Conservation (phyloP, 208 protist genomes). For the Porcisia deanei region DNA sequence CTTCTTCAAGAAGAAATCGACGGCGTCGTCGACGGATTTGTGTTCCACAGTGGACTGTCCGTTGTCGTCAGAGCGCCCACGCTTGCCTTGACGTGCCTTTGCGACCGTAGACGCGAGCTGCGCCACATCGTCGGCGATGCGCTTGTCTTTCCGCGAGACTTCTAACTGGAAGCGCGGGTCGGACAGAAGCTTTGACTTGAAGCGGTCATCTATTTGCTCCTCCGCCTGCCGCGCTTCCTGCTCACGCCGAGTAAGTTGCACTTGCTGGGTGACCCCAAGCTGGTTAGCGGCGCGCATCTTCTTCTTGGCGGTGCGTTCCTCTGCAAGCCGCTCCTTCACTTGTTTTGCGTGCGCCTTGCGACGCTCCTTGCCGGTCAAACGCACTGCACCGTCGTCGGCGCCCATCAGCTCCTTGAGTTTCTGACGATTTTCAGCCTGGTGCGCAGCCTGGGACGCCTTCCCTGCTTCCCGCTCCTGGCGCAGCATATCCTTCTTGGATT, state of each 20-base stretch:
- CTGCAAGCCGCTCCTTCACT: slow-evolving; percentile 66
- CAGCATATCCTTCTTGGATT: slow-evolving; percentile 83
- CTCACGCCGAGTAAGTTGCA: slow-evolving; percentile 34
- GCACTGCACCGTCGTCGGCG: slow-evolving; percentile 52
- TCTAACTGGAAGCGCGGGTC: slow-evolving; percentile 90
- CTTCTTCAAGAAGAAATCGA: slow-evolving; percentile 79
- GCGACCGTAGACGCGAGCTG: slow-evolving; percentile 72
- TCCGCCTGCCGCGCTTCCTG: slow-evolving; percentile 43
- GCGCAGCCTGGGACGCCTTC: slow-evolving; percentile 36
- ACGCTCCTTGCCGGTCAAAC: slow-evolving; percentile 66
- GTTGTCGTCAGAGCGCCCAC: slow-evolving; percentile 14
- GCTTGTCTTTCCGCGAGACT: slow-evolving; percentile 68
- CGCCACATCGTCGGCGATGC: slow-evolving; percentile 58
- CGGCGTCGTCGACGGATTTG: slow-evolving; percentile 34
- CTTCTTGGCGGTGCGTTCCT: slow-evolving; percentile 70
- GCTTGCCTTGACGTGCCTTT: slow-evolving; percentile 57
- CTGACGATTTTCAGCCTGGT: slow-evolving; percentile 48
- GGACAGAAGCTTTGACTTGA: slow-evolving; percentile 78
- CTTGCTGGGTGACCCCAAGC: slow-evolving; percentile 59
- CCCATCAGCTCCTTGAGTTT: slow-evolving; percentile 61
- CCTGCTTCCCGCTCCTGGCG: slow-evolving; percentile 63
- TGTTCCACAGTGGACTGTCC: background rate
- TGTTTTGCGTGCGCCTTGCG: slow-evolving; percentile 70
- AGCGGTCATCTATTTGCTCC: slow-evolving; percentile 75
- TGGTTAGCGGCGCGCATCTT: slow-evolving; percentile 63